Evolutionary conservation across 2,329 filamentous ascomycete species (phyloP), one percentile per base, ranked within the genome.

Genomic region (Trichophyton equinum): DNA sequence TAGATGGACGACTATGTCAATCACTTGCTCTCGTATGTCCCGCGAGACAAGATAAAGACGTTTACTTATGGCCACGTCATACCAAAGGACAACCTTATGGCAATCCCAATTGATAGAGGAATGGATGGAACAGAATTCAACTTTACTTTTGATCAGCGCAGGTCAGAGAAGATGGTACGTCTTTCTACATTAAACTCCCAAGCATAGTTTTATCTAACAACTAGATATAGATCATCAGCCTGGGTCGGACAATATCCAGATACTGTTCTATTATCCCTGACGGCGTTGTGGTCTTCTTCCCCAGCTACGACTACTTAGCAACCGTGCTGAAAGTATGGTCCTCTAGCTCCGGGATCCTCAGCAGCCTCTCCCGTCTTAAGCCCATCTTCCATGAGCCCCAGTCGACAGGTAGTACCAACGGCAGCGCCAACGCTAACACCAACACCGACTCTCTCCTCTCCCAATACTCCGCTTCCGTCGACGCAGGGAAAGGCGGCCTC

Each of bases 21-120:
- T 3, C 89, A 96, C 67, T 79, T 99, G 0, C 94, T 99, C 64
- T 88, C 92, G 0, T 86, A 88, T 57, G 73, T 96, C 0, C 71
- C 82, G 0, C 66, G 79, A 0, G 73, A 77, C 0, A 83, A 83
- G 61, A 81, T 97, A 51, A 85, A 81, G 8, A 96, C 89, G 0
- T 82, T 96, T 33, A 96, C 91, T 66, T 99, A 92, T 71, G 91
- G 90, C 0, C 94, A 99, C 73, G 91, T 99, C 53, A 95, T 99
- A 60, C 92, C 94, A 0, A 74, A 82, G 0, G 82, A 85, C 2
- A 96, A 91, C 64, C 80, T 99, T 1, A 84, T 89, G 60, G 91
- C 91, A 1, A 87, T 86, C 75, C 85, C 88, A 0, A 74, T 99
- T 0, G 78, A 71, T 1, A 73, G 74, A 62, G 74, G 79, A 59